A percentile compares a stretch with the other conserved stretches of the same genome.
These are phyloP conservation scores for Penicillium nucicola DNA, from an alignment of 495 filamentous ascomycete species.

Conservation along the genomic window DNA sequence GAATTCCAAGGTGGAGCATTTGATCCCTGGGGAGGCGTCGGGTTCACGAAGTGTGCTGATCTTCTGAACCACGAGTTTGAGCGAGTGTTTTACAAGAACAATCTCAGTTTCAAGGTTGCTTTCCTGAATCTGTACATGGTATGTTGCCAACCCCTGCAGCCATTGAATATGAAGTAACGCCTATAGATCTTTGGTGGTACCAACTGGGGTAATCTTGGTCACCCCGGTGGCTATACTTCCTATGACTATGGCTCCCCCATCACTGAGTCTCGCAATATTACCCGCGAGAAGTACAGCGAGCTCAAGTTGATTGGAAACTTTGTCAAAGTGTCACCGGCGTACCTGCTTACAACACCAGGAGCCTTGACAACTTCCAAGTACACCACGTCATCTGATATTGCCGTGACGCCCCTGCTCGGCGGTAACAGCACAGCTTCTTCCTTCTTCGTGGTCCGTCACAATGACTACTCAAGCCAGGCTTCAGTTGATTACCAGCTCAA, in stretches of 20 bases:
- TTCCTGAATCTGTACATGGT: conserved; percentile 72
- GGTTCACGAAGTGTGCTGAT: conserved; percentile 60
- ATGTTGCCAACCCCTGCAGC: conserved; percentile 4
- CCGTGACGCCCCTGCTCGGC: conserved; percentile 58
- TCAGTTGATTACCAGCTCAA: conserved; percentile 60
- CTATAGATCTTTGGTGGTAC: conserved; percentile 65
- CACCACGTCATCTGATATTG: conserved; percentile 47
- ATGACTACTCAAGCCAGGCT: conserved; percentile 52
- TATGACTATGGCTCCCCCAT: conserved; percentile 73
- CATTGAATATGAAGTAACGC: conserved; percentile 6
- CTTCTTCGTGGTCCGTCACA: conserved; percentile 66
- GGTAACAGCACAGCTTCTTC: conserved; percentile 43
- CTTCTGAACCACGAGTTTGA: conserved; percentile 70
- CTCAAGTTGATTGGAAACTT: conserved; percentile 74
- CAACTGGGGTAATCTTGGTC: conserved; percentile 81
- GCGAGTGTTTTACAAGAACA: conserved; percentile 79
- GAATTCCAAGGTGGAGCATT: conserved; percentile 78
- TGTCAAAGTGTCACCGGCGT: conserved; percentile 63
- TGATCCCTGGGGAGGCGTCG: conserved; percentile 70
- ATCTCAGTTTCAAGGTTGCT: conserved; percentile 58
- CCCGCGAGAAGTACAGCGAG: conserved; percentile 75
- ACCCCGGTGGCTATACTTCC: conserved; percentile 68
- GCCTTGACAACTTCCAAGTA: conserved; percentile 48
- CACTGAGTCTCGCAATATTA: conserved; percentile 61
- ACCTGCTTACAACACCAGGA: conserved; percentile 52